A percentile compares a stretch with the other conserved stretches of the same genome.
Conservation (phyloP, 495 filamentous ascomycete genomes). For the Choiromyces venosus region DNA sequence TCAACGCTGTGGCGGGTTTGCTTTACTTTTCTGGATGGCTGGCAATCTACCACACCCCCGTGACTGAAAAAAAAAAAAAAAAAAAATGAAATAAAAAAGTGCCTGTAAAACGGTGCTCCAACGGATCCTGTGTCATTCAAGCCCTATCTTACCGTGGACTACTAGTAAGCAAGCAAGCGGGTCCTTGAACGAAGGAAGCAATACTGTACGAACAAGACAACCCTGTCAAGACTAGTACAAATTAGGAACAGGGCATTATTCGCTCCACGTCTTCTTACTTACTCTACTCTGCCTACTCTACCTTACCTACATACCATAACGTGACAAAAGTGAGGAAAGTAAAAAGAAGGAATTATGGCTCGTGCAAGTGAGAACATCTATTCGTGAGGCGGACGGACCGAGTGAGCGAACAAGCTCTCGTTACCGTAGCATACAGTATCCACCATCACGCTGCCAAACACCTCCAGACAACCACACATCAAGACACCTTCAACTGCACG, state of each 20-base stretch:
- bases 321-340: neutral
- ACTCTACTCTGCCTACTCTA: neutral
- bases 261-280: slow-evolving; percentile 1
- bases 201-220: neutral
- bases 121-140: neutral
- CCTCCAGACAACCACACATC: too few species aligned
- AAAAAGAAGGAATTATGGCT: neutral
- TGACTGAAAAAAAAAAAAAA: neutral
- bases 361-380: too few species aligned
- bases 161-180: neutral
- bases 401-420: too few species aligned
- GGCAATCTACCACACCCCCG: neutral
- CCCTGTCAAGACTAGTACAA: neutral
- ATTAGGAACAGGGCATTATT: neutral
- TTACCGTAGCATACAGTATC: too few species aligned
- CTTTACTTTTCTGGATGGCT: neutral
- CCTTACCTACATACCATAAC: neutral
- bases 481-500: too few species aligned
- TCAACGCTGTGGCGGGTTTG: neutral
- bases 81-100: neutral
- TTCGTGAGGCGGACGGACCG: too few species aligned
- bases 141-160: neutral
- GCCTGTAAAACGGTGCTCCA: neutral
- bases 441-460: too few species aligned
- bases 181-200: neutral